phyloP scores from a whole-genome alignment of 2,329 filamentous ascomycete genomes.

The Penicillium sp. region DNA sequence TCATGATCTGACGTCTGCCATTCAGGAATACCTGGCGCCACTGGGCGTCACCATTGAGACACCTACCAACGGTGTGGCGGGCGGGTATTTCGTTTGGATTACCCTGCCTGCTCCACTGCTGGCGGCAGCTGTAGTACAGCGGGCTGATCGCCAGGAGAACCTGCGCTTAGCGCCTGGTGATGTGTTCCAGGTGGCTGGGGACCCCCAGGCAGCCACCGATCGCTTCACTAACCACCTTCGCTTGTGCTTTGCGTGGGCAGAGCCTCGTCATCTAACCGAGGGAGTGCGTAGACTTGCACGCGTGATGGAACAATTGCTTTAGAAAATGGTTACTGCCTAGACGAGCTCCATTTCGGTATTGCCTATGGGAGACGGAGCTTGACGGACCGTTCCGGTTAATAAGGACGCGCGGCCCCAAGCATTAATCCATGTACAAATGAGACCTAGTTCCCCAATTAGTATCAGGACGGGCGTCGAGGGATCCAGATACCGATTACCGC shows the following conservation, averaged over 20 bases:
- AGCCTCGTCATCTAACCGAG: conserved; percentile 63
- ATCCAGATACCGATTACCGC: not conserved
- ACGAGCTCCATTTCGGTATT: not conserved
- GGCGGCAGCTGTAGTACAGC: conserved; percentile 56
- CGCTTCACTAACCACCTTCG: conserved; percentile 62
- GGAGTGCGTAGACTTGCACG: conserved; percentile 63
- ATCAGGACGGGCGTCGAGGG: not conserved
- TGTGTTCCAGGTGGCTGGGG: conserved; percentile 67
- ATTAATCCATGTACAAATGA: not conserved
- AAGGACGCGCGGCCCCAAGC: not conserved
- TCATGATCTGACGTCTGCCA: conserved; percentile 56
- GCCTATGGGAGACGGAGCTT: not conserved
- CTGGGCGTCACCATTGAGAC: conserved; percentile 52
- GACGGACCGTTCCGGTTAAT: not conserved
- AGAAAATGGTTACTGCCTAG: not conserved
- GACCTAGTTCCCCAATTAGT: not conserved
- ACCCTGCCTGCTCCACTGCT: conserved; percentile 57
- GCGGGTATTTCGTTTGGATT: conserved; percentile 87
- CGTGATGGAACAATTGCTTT: conserved; percentile 17
- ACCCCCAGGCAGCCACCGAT: conserved; percentile 49
- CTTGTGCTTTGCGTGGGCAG: conserved; percentile 72
- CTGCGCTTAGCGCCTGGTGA: conserved; percentile 67
- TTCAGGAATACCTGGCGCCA: conserved; percentile 61
- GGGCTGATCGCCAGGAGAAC: conserved; percentile 62
- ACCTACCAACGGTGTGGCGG: conserved; percentile 50